Percentiles rank a stretch among this genome's conserved stretches.
Evolutionary conservation across 257 asterid species (phyloP).

Genomic region (Scutellaria galericulata): DNA sequence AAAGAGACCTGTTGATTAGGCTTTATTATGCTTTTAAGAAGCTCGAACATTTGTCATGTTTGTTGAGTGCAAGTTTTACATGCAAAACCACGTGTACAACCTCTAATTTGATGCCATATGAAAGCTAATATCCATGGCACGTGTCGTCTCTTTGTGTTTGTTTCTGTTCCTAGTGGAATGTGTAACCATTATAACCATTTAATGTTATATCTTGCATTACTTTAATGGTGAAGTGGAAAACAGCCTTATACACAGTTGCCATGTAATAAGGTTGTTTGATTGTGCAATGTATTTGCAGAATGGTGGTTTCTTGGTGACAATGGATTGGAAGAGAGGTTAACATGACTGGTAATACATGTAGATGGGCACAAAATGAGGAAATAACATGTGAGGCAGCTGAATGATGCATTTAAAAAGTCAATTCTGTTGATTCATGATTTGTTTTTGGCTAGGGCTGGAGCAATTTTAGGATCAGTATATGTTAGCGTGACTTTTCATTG

Average conservation of each 20-base stretch:
- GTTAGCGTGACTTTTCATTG: background rate
- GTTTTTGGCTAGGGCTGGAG: slow-evolving; percentile 9
- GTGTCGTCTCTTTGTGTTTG: background rate
- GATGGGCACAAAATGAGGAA: background rate
- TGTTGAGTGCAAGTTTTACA: background rate
- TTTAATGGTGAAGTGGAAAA: background rate
- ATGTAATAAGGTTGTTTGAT: slow-evolving; percentile 7
- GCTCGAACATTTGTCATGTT: slow-evolving; percentile 9
- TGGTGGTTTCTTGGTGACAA: background rate
- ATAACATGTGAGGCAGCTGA: background rate
- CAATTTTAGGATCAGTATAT: slow-evolving; percentile 11
- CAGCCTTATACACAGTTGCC: background rate
- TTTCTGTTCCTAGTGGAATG: background rate
- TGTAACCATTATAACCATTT: background rate
- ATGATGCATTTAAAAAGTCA: slow-evolving; percentile 14
- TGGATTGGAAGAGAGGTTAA: background rate
- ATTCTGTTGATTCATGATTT: background rate
- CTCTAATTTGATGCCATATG: background rate
- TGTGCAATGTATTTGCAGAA: background rate
- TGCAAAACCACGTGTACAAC: background rate
- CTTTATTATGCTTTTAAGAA: slow-evolving; percentile 7
- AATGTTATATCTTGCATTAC: slow-evolving; percentile 9
- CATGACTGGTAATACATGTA: background rate
- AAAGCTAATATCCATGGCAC: background rate
- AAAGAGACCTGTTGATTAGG: background rate